Evolutionary conservation across 2,329 filamentous ascomycete species (phyloP).

Genomic region (Pyrenophora graminea): DNA sequence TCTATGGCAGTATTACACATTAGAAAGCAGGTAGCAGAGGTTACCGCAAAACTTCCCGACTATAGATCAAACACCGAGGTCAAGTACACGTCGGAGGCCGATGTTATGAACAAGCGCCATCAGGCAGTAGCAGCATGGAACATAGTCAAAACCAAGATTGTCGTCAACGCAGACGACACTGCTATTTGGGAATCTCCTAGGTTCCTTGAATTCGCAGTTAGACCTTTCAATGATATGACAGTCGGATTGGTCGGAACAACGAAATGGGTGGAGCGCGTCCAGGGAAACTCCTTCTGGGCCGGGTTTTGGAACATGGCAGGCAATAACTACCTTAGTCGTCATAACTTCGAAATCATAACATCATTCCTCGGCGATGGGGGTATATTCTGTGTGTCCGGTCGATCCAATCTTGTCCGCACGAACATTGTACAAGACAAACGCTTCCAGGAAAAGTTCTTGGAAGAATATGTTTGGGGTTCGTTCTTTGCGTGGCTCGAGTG

Average conservation of each 20-base stretch:
- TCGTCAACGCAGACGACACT: slow-evolving; percentile 26
- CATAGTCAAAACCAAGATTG: slow-evolving; percentile 13
- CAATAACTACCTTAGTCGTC: slow-evolving; percentile 36
- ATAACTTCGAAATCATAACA: slow-evolving; percentile 41
- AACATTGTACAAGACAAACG: slow-evolving; percentile 24
- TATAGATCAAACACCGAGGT: slow-evolving; percentile 2
- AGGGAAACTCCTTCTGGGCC: not conserved
- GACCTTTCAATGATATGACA: slow-evolving; percentile 20
- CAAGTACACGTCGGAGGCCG: slow-evolving; percentile 7
- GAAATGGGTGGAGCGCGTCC: slow-evolving; percentile 27
- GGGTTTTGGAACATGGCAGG: slow-evolving; percentile 32
- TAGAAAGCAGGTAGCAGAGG: not conserved
- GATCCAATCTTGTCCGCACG: slow-evolving; percentile 32
- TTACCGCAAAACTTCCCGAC: no score
- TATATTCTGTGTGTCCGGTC: slow-evolving; percentile 40
- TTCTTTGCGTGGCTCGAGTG: not conserved
- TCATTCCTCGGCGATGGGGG: slow-evolving; percentile 40
- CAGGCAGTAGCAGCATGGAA: slow-evolving; percentile 20
- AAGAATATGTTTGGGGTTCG: slow-evolving; percentile 19
- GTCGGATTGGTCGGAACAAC: slow-evolving; percentile 31
- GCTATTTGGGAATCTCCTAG: slow-evolving; percentile 20
- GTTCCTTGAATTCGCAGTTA: slow-evolving; percentile 20
- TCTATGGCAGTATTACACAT: slow-evolving; percentile 3
- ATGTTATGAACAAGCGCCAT: slow-evolving; percentile 25
- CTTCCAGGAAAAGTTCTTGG: slow-evolving; percentile 26